These are phyloP conservation scores for Skeletonema grethae DNA, from an alignment of 108 stramenopile genomes.

Conservation along the genomic window DNA sequence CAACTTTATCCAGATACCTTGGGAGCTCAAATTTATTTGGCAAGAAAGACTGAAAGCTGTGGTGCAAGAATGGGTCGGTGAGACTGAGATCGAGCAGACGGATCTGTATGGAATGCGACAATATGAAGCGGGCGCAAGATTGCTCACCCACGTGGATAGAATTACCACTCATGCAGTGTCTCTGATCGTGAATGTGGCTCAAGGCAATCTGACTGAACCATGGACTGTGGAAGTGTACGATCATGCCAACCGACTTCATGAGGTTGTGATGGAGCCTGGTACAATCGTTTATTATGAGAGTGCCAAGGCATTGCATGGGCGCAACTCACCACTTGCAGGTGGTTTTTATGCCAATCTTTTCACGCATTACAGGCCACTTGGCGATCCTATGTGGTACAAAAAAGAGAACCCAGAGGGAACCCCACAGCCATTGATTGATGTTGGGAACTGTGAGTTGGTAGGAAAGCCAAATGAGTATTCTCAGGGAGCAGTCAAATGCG, in stretches of 20 bases:
- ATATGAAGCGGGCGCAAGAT: slow-evolving; percentile 82
- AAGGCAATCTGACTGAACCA: slow-evolving; percentile 72
- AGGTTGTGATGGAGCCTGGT: slow-evolving; percentile 81
- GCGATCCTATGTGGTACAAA: slow-evolving; percentile 58
- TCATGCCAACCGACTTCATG: slow-evolving; percentile 65
- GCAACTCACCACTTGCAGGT: slow-evolving; percentile 75
- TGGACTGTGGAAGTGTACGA: slow-evolving; percentile 88
- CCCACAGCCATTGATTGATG: slow-evolving; percentile 64
- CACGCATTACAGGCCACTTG: slow-evolving; percentile 88
- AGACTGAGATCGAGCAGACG: slow-evolving; percentile 82
- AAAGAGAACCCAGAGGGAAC: slow-evolving; percentile 66
- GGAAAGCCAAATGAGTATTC: slow-evolving; percentile 51
- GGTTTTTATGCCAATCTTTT: slow-evolving; percentile 85
- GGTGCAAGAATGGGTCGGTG: slow-evolving; percentile 81
- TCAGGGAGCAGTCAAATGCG: slow-evolving; percentile 68
- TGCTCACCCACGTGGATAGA: slow-evolving; percentile 91
- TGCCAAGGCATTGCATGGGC: slow-evolving; percentile 85
- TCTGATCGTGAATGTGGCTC: slow-evolving; percentile 91
- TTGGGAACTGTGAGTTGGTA: slow-evolving; percentile 60
- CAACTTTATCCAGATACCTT: slow-evolving; percentile 76
- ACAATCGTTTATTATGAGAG: slow-evolving; percentile 90
- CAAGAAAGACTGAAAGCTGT: slow-evolving; percentile 67
- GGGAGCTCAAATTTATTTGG: slow-evolving; percentile 67
- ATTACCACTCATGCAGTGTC: slow-evolving; percentile 85
- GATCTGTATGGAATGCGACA: slow-evolving; percentile 91